Evolutionary conservation across 768 basidiomycete species (phyloP).

Genomic region (Arthromyces matolae): DNA sequence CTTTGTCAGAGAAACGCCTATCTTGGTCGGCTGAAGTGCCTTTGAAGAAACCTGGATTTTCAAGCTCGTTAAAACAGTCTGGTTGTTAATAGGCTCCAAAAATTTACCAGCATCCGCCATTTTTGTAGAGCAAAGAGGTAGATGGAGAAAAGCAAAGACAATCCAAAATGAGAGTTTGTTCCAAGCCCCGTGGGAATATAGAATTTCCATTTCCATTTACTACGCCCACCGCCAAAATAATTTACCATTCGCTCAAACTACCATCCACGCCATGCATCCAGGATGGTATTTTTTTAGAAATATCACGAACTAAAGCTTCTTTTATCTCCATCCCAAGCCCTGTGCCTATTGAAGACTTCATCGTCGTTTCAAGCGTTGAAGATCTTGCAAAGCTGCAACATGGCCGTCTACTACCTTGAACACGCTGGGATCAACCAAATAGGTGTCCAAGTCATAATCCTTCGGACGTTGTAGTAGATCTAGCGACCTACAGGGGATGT

Average conservation of each 20-base stretch:
- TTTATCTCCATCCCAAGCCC: constrained; percentile 64
- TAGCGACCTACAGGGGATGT: too few relatives aligned
- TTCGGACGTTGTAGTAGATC: constrained; percentile 59
- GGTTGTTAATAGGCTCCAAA: constrained; percentile 40
- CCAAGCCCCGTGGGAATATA: constrained; percentile 15
- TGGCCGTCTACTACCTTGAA: constrained; percentile 53
- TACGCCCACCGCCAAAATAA: too few relatives aligned
- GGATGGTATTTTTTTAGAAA: constrained; percentile 34
- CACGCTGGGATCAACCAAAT: constrained; percentile 47
- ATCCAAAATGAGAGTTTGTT: neutral
- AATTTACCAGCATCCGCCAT: constrained; percentile 64
- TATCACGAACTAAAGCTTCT: constrained; percentile 46
- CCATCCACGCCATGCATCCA: constrained; percentile 56
- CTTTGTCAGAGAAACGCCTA: constrained; percentile 93
- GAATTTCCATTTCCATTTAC: neutral
- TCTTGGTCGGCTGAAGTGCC: constrained; percentile 90
- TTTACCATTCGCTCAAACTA: constrained; percentile 50
- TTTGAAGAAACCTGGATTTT: constrained; percentile 73
- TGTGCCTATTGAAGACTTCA: constrained; percentile 31
- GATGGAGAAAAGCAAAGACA: neutral
- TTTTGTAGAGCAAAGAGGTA: constrained; percentile 2
- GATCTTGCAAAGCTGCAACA: constrained; percentile 41
- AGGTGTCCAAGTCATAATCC: constrained; percentile 57
- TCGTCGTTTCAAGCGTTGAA: constrained; percentile 14
- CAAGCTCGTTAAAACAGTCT: constrained; percentile 18